Evolutionary conservation across 805 yeast species (phyloP), one percentile per base, ranked within the genome.

Genomic region (Saccharomycopsis vini): DNA sequence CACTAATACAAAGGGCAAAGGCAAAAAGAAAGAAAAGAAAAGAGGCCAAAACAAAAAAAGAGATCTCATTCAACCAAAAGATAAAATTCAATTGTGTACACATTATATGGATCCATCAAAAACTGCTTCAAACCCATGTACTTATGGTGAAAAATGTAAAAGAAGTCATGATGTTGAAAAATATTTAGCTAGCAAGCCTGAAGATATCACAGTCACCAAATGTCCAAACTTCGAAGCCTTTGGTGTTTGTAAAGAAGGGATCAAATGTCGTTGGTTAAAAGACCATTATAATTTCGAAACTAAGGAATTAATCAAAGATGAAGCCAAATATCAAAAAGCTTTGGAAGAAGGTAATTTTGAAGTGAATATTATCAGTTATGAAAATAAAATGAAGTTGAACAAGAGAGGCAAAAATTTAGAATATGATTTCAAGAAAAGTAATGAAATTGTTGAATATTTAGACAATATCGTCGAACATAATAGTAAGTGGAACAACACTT

Each of bases 231-330:
- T 66, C 57, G 67, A 66, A 28, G 81, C 83, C 1, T 67, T 86
- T 29, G 99, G 99, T 0, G 79, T 76, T 56, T 92, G 99, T 68
- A 95, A 95, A 3, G 74, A 82, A 49, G 98, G 98, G 0, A 63
- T 85, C 54, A 90, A 86, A 60, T 92, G 99, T 64, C 75, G 96
- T 55, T 92, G 95, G 86, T 71, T 92, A 45, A 65, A 73, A 3
- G 74, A 85, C 13, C 97, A 92, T 63, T 72, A 66, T 56, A 59
- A 72, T 52, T 57, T 56, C 26, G 80, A 67, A 45, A 62, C 69
- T 15, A 66, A 63, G 43, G 64, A 60, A 47, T 60, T 80, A 18
- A 48, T 69, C 29, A 68, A 60, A 43, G 78, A 75, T 56, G 58
- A 60, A 39, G 73, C 54, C 1, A 58, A 60, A 48, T 62, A 62